Percentiles rank a stretch among this genome's conserved stretches.
phyloP scores from a whole-genome alignment of 1,139 yeast genomes.

The Arxiozyma heterogenica region DNA sequence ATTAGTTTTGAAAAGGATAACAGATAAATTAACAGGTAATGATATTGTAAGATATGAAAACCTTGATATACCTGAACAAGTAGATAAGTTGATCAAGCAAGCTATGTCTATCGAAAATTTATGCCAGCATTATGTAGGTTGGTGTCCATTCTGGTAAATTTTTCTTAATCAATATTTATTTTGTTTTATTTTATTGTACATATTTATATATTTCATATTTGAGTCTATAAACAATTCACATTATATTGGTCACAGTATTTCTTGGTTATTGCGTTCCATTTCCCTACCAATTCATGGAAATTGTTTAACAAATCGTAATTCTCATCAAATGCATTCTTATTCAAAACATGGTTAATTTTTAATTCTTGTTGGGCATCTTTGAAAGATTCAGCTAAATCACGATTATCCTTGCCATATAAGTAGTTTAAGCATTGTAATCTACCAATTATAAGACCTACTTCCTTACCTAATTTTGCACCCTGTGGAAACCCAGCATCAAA shows the following conservation, averaged over 20 bases:
- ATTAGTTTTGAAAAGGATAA: conserved; percentile 78
- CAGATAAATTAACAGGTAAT: conserved; percentile 91
- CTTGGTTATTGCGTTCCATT: conserved; percentile 17
- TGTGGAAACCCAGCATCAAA: conserved; percentile 71
- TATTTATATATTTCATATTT: no score
- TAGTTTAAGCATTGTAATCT: conserved; percentile 24
- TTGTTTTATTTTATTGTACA: neutral
- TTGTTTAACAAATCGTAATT: conserved; percentile 13
- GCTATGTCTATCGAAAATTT: conserved; percentile 94
- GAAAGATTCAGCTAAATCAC: conserved; percentile 13
- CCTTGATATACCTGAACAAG: conserved; percentile 80
- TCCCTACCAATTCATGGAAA: conserved; percentile 12
- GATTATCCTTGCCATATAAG: conserved; percentile 16
- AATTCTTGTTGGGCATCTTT: conserved; percentile 18
- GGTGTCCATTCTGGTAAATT: conserved; percentile 93
- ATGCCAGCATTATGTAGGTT: conserved; percentile 95
- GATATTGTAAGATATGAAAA: conserved; percentile 70
- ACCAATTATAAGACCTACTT: conserved; percentile 63
- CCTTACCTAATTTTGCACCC: conserved; percentile 63
- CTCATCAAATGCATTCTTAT: conserved; percentile 20
- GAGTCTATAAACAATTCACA: conserved; percentile 4
- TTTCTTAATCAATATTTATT: no score
- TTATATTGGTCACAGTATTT: conserved; percentile 15
- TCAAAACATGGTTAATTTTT: conserved; percentile 21
- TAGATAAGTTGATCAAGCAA: conserved; percentile 86